Evolutionary conservation across 2,329 filamentous ascomycete species (phyloP).

Genomic region (Diaporthe vexans): DNA sequence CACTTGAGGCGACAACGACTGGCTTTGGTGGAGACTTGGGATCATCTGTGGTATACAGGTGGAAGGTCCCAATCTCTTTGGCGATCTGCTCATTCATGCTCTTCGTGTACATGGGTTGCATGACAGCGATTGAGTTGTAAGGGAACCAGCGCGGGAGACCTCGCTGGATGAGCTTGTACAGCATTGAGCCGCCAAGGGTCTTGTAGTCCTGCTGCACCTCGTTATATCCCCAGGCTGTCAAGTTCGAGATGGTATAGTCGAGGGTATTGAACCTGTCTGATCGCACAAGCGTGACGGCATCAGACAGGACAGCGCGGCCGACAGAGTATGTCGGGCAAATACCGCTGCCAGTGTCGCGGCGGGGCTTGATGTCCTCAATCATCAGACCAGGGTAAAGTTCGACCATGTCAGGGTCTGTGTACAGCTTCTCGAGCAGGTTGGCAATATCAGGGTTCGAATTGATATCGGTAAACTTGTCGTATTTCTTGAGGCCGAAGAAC

Average conservation of each 20-base stretch:
- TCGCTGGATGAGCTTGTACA: conserved; percentile 36
- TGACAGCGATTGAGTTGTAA: conserved; percentile 50
- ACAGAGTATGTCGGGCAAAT: conserved; percentile 35
- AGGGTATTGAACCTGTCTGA: conserved; percentile 75
- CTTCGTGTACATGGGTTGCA: conserved; percentile 62
- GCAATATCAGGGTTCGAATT: conserved; percentile 70
- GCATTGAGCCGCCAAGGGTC: conserved; percentile 31
- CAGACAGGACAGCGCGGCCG: conserved; percentile 66
- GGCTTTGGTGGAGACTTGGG: conserved; percentile 52
- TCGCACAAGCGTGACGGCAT: conserved; percentile 73
- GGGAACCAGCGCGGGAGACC: conserved; percentile 32
- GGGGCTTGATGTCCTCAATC: conserved; percentile 53
- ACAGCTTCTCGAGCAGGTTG: conserved; percentile 69
- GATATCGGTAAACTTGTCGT: conserved; percentile 71
- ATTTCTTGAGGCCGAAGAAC: conserved; percentile 71
- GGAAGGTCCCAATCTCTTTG: conserved; percentile 54
- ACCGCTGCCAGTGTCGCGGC: conserved; percentile 19
- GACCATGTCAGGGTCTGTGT: conserved; percentile 75
- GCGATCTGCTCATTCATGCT: conserved; percentile 57
- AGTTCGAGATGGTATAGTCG: conserved; percentile 70
- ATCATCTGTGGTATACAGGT: conserved; percentile 52
- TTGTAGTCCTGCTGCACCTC: conserved; percentile 33
- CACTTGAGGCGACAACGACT: conserved; percentile 40
- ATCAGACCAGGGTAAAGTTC: conserved; percentile 77
- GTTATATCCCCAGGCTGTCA: conserved; percentile 74